Base-by-base conservation (phyloP, 2,329 filamentous ascomycete genomes). In the Anthostomella pinea region DNA sequence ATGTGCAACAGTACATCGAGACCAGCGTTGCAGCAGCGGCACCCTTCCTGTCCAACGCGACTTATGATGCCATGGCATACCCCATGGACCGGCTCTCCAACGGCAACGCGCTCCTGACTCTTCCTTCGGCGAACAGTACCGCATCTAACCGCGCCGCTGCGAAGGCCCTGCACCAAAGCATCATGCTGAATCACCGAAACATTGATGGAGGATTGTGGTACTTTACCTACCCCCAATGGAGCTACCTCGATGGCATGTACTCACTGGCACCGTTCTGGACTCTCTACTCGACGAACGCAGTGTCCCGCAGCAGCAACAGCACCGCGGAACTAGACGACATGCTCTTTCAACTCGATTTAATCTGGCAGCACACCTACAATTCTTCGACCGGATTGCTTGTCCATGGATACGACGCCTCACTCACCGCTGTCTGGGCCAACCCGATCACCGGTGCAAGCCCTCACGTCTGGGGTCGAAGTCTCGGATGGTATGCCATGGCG, bases 221-320 rank as follows among this genome's bases (percentile, higher is more conserved):
- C 34, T 65, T 46, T 35, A 48, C 53, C 1, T 75, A 76, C 43
- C 70, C 69, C 1, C 58, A 75, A 35, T 70, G 70, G 64, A 71
- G 68, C 48, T 77, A 75, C 45, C 58, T 74, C 3, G 73, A 77
- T 43, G 72, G 72, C 39, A 71, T 75, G 64, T 74, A 66, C 58
- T 72, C 68, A 0, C 57, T 69, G 8, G 58, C 64, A 6, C 66
- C 70, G 0, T 75, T 69, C 46, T 57, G 55, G 43, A 48, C 46
- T 2, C 32, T 39, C 4, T 58, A 61, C 27, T 46, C 64, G 2
- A 38, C 57, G 1, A 59, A 59, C 18, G 19, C 22, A 3, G 15
- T 25, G 2, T 8, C 28, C 8, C 8, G n/a, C 15, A 10, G 8
- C 14, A 33, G n/a, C 22, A 23, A 35, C 2, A 31, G 15, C 32